Evolutionary conservation across 2,329 filamentous ascomycete species (phyloP).

Genomic region (Beauveria sp.): DNA sequence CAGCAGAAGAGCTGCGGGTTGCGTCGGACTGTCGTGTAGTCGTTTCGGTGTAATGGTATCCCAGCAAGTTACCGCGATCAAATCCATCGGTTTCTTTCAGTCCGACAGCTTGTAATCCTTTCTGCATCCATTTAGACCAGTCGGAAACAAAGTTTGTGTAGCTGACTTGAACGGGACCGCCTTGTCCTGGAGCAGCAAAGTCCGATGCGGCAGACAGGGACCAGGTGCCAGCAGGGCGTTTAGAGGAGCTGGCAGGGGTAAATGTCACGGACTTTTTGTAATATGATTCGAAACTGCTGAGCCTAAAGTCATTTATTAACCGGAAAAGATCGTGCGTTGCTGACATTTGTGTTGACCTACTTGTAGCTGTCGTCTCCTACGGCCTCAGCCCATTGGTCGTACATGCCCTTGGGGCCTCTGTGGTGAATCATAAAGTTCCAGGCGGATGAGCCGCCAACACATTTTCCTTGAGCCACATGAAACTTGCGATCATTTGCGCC

Average conservation of each 20-base stretch:
- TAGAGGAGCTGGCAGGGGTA: constrained; percentile 13
- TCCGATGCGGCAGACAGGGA: constrained; percentile 19
- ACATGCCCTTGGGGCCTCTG: constrained; percentile 25
- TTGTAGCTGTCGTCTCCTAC: constrained; percentile 23
- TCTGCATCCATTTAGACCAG: constrained; percentile 17
- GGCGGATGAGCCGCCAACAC: constrained; percentile 30
- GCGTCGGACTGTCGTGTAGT: constrained; percentile 16
- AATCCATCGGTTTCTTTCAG: constrained; percentile 18
- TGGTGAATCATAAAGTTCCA: constrained; percentile 30
- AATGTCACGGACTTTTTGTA: constrained; percentile 22
- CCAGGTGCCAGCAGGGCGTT: constrained; percentile 16
- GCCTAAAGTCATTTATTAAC: neutral
- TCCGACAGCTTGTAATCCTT: constrained; percentile 21
- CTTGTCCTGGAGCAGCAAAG: constrained; percentile 17
- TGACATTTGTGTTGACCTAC: constrained; percentile 14
- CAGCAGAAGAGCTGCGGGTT: constrained; percentile 20
- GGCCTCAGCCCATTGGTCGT: constrained; percentile 20
- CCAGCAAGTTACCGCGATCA: constrained; percentile 18
- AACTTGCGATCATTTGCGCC: constrained; percentile 20
- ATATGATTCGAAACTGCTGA: constrained; percentile 17
- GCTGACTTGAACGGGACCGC: constrained; percentile 20
- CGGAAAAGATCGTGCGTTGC: too few relatives aligned
- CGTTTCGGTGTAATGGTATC: constrained; percentile 19
- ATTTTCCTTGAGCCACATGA: constrained; percentile 30
- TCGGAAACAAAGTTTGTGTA: constrained; percentile 21